Evolutionary conservation across 192 early-diverging fungal genomes (phyloP).

Genomic region (Mortierella antarctica): DNA sequence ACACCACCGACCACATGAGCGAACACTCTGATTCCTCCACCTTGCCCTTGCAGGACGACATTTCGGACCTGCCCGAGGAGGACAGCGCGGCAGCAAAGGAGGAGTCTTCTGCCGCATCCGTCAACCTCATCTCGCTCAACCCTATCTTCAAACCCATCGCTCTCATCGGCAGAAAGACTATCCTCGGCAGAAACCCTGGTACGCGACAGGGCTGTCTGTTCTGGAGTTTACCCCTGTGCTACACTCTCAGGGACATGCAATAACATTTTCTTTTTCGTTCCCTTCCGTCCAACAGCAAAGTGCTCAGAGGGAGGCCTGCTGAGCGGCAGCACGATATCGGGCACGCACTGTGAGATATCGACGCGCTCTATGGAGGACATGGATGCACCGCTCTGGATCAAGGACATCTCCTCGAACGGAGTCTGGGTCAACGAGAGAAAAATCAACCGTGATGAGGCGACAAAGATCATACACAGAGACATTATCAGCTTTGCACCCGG

Average conservation of each 20-base stretch:
- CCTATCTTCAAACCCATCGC: neutral
- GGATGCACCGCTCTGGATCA: slow-evolving; percentile 31
- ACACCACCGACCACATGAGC: slow-evolving; percentile 3
- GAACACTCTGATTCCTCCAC: slow-evolving; percentile 7
- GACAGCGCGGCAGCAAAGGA: neutral
- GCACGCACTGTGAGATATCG: slow-evolving; percentile 23
- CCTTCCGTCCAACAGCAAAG: slow-evolving; percentile 1
- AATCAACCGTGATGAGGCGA: slow-evolving; percentile 19
- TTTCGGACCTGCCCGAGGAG: slow-evolving; percentile 28
- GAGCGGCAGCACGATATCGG: neutral
- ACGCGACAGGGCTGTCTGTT: neutral
- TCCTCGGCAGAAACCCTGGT: slow-evolving; percentile 20
- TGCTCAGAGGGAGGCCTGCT: slow-evolving; percentile 35
- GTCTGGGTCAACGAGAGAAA: slow-evolving; percentile 39
- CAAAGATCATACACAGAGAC: slow-evolving; percentile 25
- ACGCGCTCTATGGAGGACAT: slow-evolving; percentile 26
- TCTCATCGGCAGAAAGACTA: slow-evolving; percentile 17
- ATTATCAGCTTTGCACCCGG: slow-evolving; percentile 27
- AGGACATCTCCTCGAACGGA: slow-evolving; percentile 39
- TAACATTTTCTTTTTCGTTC: neutral
- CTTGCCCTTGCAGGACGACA: slow-evolving; percentile 6
- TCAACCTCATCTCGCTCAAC: slow-evolving; percentile 15
- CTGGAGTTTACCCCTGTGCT: neutral
- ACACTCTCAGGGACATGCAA: neutral
- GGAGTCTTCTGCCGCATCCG: neutral